Percentiles rank a stretch among this genome's conserved stretches.
These are phyloP conservation scores for Geranomyces michiganensis DNA, from an alignment of 192 early-diverging fungal genomes.

Conservation along the genomic window DNA sequence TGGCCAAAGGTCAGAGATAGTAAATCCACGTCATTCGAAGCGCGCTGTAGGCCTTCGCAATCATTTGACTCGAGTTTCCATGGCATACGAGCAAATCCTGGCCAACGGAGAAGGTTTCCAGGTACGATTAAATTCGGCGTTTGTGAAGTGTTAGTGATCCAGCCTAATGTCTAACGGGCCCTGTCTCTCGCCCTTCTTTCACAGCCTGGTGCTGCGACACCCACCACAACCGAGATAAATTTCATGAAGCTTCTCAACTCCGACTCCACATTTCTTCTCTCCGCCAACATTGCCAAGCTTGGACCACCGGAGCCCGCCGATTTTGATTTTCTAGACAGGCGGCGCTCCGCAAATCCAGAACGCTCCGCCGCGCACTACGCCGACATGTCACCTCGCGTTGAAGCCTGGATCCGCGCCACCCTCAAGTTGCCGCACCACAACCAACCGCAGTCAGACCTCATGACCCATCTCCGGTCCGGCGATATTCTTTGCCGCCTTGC, in stretches of 20 bases:
- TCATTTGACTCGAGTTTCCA: slow-evolving; percentile 42
- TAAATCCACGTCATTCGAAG: neutral
- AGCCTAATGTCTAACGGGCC: neutral
- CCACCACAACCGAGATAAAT: slow-evolving; percentile 41
- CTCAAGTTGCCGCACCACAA: neutral
- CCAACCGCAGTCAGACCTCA: slow-evolving; percentile 19
- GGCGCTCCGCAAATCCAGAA: slow-evolving; percentile 15
- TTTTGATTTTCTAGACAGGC: neutral
- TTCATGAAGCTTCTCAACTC: slow-evolving; percentile 56
- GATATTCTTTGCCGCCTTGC: slow-evolving; percentile 51
- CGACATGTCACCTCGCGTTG: slow-evolving; percentile 48
- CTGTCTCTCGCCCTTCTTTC: too few relatives aligned
- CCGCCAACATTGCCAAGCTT: slow-evolving; percentile 38
- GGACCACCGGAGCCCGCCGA: neutral
- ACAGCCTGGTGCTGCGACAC: slow-evolving; percentile 18
- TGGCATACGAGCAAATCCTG: slow-evolving; percentile 46
- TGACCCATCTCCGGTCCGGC: slow-evolving; percentile 44
- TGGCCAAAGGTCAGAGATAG: slow-evolving; percentile 15
- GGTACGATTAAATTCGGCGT: slow-evolving; percentile 5
- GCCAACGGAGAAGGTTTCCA: slow-evolving; percentile 22
- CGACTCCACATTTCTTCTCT: slow-evolving; percentile 47
- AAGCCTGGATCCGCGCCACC: slow-evolving; percentile 30
- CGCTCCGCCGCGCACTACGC: slow-evolving; percentile 38
- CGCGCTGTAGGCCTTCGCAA: slow-evolving; percentile 35
- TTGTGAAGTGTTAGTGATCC: neutral